Evolutionary conservation across 345 rosid genomes (phyloP), one percentile per base, ranked within the genome.

Genomic region (Aegle marmelos): DNA sequence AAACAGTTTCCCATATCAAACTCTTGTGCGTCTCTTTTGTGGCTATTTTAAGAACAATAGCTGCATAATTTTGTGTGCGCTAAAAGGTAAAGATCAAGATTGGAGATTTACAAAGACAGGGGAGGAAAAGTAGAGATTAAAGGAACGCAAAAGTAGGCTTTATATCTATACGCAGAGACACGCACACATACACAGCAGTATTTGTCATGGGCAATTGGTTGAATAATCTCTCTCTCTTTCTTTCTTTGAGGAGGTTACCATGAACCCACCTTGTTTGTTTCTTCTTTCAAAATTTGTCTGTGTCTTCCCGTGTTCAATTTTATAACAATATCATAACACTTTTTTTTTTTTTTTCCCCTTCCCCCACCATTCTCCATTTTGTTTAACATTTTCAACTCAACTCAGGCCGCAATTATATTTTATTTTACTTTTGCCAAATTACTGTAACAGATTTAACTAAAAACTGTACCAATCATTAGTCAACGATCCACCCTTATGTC

Each of bases 1-100:
- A 70, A 82, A 65, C 91, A 86, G 71, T 74, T 85, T 17, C 91
- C 91, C 91, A 88, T 88, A 53, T 70, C 63, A 73, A 58, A 71
- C 10, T 21, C 75, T 31, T 31, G 54, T 30, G 27, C 30, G 61
- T 41, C 17, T 59, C 10, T 72, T 13, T 22, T 4, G 50, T 6
- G 9, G 9, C 39, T 21, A 50, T 1, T 27, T 45, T n/a, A 25
- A 28, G 7, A 28, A 19, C 62, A 71, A 31, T 72, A 58, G 14
- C 27, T 53, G 57, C 57, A 53, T 53, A 53, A 53, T 53, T 45
- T 45, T 53, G 57, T 17, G 7, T 17, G 22, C 57, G 22, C 22
- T 17, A 53, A 45, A 36, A 45, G 50, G 50, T 45, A 45, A 45
- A 14, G 50, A 5, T 45, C 50, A 45, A 45, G 50, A 10, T 45